These are phyloP conservation scores for Sugiyamaella pinicola DNA, from an alignment of 1,139 yeast genomes.

Conservation along the genomic window DNA sequence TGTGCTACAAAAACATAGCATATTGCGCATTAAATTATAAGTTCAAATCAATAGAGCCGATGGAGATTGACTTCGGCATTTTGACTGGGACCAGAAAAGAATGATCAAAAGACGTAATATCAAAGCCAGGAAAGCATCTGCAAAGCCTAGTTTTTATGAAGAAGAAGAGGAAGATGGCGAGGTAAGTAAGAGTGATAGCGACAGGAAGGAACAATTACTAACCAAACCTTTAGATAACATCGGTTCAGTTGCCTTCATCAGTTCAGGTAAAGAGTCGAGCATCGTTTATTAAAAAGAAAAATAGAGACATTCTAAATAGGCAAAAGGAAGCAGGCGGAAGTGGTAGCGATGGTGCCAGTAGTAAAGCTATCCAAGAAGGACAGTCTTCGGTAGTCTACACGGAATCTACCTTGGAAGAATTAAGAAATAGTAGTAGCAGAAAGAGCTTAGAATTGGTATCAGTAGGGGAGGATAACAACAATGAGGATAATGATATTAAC, in stretches of 20 bases:
- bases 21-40: not conserved
- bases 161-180: slow-evolving; percentile 12
- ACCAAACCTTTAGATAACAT: not conserved
- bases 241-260: slow-evolving; percentile 6
- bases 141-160: slow-evolving; percentile 17
- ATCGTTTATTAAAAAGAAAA: slow-evolving; percentile 15
- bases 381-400: slow-evolving; percentile 13
- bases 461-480: not conserved
- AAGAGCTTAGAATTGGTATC: not conserved
- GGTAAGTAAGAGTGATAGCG: not conserved
- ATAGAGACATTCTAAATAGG: slow-evolving; percentile 5
- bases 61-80: not conserved
- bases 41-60: not conserved
- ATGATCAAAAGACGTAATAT: slow-evolving; percentile 18
- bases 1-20: not conserved
- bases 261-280: slow-evolving; percentile 14
- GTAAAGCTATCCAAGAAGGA: not conserved
- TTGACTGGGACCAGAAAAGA: not conserved
- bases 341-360: not conserved
- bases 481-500: slow-evolving; percentile 1
- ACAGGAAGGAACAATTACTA: not conserved
- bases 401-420: slow-evolving; percentile 10
- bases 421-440: not conserved
- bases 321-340: not conserved
- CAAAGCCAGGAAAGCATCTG: slow-evolving; percentile 10